Evolutionary conservation across 805 yeast species (phyloP), one percentile per base, ranked within the genome.

Genomic region (Candida awuae): DNA sequence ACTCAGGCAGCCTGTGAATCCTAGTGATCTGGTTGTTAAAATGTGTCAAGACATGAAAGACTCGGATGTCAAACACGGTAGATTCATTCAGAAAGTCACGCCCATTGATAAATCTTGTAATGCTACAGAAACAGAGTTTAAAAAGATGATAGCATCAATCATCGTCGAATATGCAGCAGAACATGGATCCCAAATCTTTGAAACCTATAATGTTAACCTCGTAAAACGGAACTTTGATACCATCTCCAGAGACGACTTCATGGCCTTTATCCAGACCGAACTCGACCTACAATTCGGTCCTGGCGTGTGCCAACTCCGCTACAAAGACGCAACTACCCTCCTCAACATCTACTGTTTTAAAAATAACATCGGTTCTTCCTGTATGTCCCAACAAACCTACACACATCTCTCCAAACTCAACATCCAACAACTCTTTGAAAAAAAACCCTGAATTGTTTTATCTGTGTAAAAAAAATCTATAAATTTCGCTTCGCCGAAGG

Each of bases 281-380:
- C 32, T 56, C n/a, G 52, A 55, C 15, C 13, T 19, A 13, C 25
- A 16, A 9, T 27, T 32, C 15, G 43, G 39, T 2, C 65, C 61
- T 26, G 33, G 22, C 1, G n/a, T 6, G 18, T 13, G 35, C n/a
- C 33, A 37, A 15, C 94, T 92, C 13, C 94, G 87, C 55, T 69
- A 92, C 57, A 84, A 84, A 52, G 62, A 75, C 10, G 85, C 75
- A 52, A 94, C 88, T 44, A 78, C 80, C 53, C 64, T 92, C 49
- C 73, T 92, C 34, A 55, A 90, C 37, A 82, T 92, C 3, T 95
- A 86, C 57, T 84, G 96, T 55, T 90, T 80, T 63, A 90, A 88
- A 63, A 82, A 76, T 46, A 83, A 84, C 45, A 71, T 92, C 25
- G 98, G 98, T 6, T 77, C 85, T 74, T 70, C 92, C 47, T 90